A percentile compares a stretch with the other conserved stretches of the same genome.
phyloP scores from a whole-genome alignment of 306 rosid species.

The Cucurbita moschata region DNA sequence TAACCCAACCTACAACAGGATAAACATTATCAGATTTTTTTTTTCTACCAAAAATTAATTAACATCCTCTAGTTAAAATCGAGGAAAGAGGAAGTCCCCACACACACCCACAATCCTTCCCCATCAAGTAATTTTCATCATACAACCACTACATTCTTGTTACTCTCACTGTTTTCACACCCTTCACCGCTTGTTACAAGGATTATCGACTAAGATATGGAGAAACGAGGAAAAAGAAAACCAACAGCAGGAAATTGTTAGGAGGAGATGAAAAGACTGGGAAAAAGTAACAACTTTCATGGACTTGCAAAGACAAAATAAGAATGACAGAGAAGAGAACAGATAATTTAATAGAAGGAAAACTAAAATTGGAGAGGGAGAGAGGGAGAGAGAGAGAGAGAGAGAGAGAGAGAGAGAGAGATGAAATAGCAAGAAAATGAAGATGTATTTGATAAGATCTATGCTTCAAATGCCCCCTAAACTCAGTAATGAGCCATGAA shows the following conservation, averaged over 20 bases:
- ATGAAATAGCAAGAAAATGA: neutral
- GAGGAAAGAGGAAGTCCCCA: neutral
- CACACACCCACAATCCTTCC: neutral
- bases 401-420: neutral
- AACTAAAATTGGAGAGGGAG: neutral
- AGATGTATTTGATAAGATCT: neutral
- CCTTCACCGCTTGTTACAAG: neutral
- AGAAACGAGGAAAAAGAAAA: neutral
- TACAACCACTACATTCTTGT: neutral
- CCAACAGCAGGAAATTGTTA: neutral
- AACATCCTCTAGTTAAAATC: neutral
- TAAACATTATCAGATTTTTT: neutral
- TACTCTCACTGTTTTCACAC: neutral
- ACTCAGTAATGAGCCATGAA: neutral
- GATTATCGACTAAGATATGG: neutral
- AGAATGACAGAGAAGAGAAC: neutral
- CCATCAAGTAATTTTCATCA: neutral
- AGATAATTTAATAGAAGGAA: neutral
- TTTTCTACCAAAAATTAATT: neutral
- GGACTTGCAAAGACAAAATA: neutral
- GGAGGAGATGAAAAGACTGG: neutral
- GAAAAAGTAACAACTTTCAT: neutral
- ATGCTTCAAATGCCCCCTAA: neutral
- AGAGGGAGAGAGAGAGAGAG: neutral
- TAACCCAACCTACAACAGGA: constrained; percentile 82